Conservation (phyloP, 805 yeast genomes). For the Starmerella sp. region DNA sequence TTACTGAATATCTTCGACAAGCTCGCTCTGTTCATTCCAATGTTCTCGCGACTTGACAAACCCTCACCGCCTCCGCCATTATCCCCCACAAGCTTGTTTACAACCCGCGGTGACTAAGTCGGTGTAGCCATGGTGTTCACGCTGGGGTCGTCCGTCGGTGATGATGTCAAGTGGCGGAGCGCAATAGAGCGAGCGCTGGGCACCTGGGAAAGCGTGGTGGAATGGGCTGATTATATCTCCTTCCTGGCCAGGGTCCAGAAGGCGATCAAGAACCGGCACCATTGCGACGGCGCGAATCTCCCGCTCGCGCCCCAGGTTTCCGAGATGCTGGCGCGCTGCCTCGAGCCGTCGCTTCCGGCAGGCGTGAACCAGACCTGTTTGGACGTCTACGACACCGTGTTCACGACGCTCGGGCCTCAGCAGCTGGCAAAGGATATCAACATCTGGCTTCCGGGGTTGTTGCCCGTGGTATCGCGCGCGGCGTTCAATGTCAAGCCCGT, state of each 20-base stretch:
- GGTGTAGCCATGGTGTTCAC: slow-evolving; percentile 15
- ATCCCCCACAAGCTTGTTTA: not conserved
- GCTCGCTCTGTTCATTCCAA: too few relatives aligned
- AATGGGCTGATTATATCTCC: slow-evolving; percentile 97
- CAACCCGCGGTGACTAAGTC: not conserved
- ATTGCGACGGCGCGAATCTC: slow-evolving; percentile 31
- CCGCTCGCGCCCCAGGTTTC: slow-evolving; percentile 62
- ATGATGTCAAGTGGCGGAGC: slow-evolving; percentile 24
- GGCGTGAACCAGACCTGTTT: slow-evolving; percentile 91
- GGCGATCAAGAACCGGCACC: slow-evolving; percentile 39
- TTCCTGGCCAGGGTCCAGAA: slow-evolving; percentile 70
- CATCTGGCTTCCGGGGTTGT: slow-evolving; percentile 85
- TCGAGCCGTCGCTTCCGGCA: slow-evolving; percentile 73
- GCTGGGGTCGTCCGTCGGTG: slow-evolving; percentile 17
- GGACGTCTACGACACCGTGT: slow-evolving; percentile 61
- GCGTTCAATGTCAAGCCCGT: slow-evolving; percentile 79
- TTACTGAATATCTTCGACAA: too few relatives aligned
- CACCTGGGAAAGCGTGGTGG: slow-evolving; percentile 70
- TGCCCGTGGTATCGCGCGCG: slow-evolving; percentile 80
- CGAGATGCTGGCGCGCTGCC: slow-evolving; percentile 61
- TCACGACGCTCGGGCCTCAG: slow-evolving; percentile 48
- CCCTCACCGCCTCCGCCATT: not conserved
- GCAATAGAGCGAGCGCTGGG: slow-evolving; percentile 62
- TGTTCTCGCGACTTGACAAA: too few relatives aligned
- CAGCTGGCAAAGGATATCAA: slow-evolving; percentile 45